Conservation (phyloP, 2,329 filamentous ascomycete species). For the Mariannaea elegans region DNA sequence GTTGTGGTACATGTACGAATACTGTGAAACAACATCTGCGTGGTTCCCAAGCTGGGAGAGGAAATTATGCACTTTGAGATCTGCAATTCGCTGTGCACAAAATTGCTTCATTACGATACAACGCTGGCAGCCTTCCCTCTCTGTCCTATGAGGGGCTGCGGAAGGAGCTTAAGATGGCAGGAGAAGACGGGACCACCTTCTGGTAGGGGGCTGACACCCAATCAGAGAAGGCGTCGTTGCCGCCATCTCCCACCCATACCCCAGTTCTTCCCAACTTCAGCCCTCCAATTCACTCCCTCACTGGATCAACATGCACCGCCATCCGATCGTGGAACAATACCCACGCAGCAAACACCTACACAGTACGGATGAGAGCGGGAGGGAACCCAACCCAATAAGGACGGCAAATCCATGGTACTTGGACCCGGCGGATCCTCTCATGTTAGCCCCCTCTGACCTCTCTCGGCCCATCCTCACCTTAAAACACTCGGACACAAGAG, state of each 20-base stretch:
- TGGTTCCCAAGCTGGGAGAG: background rate
- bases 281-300: slow-evolving; percentile 5
- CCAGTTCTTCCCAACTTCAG: slow-evolving; percentile 17
- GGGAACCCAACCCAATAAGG: slow-evolving; percentile 3
- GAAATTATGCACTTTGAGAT: slow-evolving; percentile 12
- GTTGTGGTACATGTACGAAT: too few species aligned
- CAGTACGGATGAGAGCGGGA: slow-evolving; percentile 17
- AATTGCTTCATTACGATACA: slow-evolving; percentile 1
- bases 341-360: slow-evolving; percentile 13
- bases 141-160: background rate
- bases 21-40: background rate
- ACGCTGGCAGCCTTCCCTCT: background rate
- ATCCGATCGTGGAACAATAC: slow-evolving; percentile 32
- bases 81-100: slow-evolving; percentile 8
- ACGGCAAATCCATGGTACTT: slow-evolving; percentile 1
- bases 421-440: background rate
- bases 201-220: background rate
- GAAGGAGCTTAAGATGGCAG: background rate
- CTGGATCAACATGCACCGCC: slow-evolving; percentile 35
- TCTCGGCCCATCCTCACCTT: background rate
- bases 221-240: slow-evolving; percentile 10
- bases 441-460: background rate
- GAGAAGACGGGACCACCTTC: background rate
- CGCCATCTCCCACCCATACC: background rate
- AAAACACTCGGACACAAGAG: background rate